Evolutionary conservation across 2,329 filamentous ascomycete species (phyloP).

Genomic region (Botrytis deweyae): DNA sequence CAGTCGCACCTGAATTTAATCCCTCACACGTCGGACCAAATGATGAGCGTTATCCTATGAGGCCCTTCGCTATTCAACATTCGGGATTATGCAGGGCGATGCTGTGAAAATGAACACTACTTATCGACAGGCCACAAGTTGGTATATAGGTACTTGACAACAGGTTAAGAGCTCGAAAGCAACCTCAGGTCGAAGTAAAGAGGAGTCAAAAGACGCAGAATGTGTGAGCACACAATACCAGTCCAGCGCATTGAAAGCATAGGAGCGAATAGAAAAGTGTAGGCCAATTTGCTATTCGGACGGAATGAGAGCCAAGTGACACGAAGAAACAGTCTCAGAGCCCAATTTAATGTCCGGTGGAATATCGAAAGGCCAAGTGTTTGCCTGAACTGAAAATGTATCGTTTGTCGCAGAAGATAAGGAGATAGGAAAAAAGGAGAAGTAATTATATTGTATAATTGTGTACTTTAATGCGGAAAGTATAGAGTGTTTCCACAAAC

Average conservation of each 20-base stretch:
- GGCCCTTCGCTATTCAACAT: background rate
- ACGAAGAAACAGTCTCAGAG: constrained; percentile 40
- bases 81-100: background rate
- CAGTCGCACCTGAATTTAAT: background rate
- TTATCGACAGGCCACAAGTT: background rate
- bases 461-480: background rate
- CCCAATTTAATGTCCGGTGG: constrained; percentile 44
- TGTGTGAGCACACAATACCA: constrained; percentile 18
- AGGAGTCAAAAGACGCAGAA: background rate
- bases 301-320: constrained; percentile 48
- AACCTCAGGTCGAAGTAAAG: background rate
- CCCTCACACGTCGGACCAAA: background rate
- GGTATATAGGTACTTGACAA: background rate
- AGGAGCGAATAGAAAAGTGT: constrained; percentile 21
- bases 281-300: constrained; percentile 41
- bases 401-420: too few species aligned
- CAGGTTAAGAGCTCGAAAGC: background rate
- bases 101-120: constrained; percentile 5
- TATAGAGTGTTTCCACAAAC: background rate
- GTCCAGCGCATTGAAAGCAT: constrained; percentile 28
- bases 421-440: background rate
- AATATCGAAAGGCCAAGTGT: background rate
- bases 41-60: background rate
- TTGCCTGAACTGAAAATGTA: background rate
- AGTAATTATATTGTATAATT: background rate